Evolutionary conservation across 2,329 filamentous ascomycete genomes (phyloP), one percentile per base, ranked within the genome.

Genomic region (Emydomyces testavorans): DNA sequence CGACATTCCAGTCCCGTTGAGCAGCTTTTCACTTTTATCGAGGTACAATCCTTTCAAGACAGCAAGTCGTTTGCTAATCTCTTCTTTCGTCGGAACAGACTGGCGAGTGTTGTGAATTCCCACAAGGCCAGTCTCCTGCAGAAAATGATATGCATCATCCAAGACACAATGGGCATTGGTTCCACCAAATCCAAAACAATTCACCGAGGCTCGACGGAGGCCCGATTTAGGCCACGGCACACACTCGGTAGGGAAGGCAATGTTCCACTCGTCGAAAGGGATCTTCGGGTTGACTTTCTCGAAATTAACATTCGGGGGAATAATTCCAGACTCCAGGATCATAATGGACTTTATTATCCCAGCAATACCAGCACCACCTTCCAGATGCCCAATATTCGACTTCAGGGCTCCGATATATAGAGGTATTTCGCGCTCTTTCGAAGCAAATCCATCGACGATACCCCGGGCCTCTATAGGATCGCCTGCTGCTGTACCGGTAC

Each of bases 311-410:
- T 60, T 60, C 1, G 70, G 68, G 8, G 66, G 60, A n/a, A 72
- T 64, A 10, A 69, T 61, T 0, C 65, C 65, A 36, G 66, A 65
- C 52, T 72, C 69, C 2, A 73, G 52, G 56, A 68, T 64, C 51
- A 72, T 39, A 3, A 56, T 49, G 2, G 56, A 51, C 35, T 58
- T 60, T 1, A 65, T 44, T 4, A 65, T 6, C 21, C 55, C 54
- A 4, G 57, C 57, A 6, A 63, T 29, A 6, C 59, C 62, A 6
- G 59, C 57, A 6, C 54, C 50, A 13, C 53, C 53, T 49, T 61
- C 60, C 3, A 50, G 34, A 39, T 62, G 60, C 1, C 60, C 60
- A 26, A 62, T 57, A 16, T 57, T 56, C 1, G 56, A 50, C 44
- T 63, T 63, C 1, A 62, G 50, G 0, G 58, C 57, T 1, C 61